Evolutionary conservation across 352 stramenopile genomes (phyloP).

Genomic region (Phytophthora sp.): DNA sequence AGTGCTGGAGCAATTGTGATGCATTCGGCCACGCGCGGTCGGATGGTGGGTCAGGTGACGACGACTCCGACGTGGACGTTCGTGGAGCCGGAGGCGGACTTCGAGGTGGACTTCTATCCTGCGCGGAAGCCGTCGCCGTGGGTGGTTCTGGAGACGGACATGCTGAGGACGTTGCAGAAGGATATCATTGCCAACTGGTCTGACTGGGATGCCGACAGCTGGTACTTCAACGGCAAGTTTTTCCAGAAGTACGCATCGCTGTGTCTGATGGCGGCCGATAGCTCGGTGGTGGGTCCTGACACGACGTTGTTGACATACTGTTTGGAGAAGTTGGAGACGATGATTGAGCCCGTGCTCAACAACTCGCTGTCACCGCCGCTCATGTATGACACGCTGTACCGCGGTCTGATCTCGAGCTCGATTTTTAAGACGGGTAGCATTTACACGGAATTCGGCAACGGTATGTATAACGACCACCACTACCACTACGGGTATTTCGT

Average conservation of each 20-base stretch:
- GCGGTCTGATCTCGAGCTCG: constrained; percentile 46
- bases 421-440: constrained; percentile 48
- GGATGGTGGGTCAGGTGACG: constrained; percentile 45
- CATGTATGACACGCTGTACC: constrained; percentile 65
- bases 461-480: constrained; percentile 78
- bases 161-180: constrained; percentile 35
- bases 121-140: constrained; percentile 28
- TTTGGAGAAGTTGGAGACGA: constrained; percentile 49
- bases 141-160: constrained; percentile 37
- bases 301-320: constrained; percentile 45
- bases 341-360: constrained; percentile 54
- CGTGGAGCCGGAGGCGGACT: constrained; percentile 39
- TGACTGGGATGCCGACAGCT: constrained; percentile 42
- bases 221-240: constrained; percentile 73
- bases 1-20: constrained; percentile 33
- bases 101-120: constrained; percentile 54
- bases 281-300: constrained; percentile 43
- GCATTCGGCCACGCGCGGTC: constrained; percentile 50
- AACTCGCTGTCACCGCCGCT: constrained; percentile 53
- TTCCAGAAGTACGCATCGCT: constrained; percentile 76
- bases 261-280: constrained; percentile 59
- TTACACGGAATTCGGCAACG: constrained; percentile 69
- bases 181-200: constrained; percentile 56
- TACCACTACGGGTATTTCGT: constrained; percentile 81
- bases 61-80: constrained; percentile 42